Base-by-base conservation (phyloP, 2,329 filamentous ascomycete genomes). In the Zymoseptoria pseudotritici region DNA sequence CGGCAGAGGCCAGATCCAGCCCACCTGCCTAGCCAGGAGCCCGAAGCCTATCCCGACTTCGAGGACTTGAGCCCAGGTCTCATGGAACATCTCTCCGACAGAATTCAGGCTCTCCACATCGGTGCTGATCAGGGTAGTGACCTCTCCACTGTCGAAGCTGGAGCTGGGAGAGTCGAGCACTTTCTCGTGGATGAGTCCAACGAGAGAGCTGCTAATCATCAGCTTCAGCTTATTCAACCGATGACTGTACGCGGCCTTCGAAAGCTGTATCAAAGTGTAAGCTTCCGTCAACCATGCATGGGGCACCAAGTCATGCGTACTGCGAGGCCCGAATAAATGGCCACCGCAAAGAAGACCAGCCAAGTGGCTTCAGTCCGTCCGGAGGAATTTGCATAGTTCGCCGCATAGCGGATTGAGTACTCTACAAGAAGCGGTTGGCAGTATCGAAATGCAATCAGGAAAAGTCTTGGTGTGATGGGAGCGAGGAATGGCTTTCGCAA, bases 51-150 rank as follows among this genome's bases (percentile, higher is more conserved):
- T 59, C 11, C 52, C 6, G 8, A 62, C 60, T 22, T 60, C 58
- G 6, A 62, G n/a, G 7, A 57, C 20, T n/a, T 60, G 50, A 46
- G 57, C 55, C 60, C 31, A 62, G 21, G 58, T 21, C 13, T 60
- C 60, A 20, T 62, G 60, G 13, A 62, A 52, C 60, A 60, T 60
- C 13, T 58, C 60, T 9, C 50, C 58, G 22, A 55, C 22, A 19
- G 36, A 31, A 7, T 7, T n/a, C 2, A 62, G 58, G 31, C 50
- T 50, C n/a, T 62, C 60, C 2, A 54, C 54, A 13, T 61, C 59
- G 19, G 24, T 57, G 26, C 54, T 59, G 50, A 62, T 36, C 31
- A 36, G 31, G 1, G 31, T 36, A 4, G 31, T 36, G 13, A 36
- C 31, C 1, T 36, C 9, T 11, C 31, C 31, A 4, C 31, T 9